Conservation (phyloP, 2,329 filamentous ascomycete species). For the Colletotrichum magnum region DNA sequence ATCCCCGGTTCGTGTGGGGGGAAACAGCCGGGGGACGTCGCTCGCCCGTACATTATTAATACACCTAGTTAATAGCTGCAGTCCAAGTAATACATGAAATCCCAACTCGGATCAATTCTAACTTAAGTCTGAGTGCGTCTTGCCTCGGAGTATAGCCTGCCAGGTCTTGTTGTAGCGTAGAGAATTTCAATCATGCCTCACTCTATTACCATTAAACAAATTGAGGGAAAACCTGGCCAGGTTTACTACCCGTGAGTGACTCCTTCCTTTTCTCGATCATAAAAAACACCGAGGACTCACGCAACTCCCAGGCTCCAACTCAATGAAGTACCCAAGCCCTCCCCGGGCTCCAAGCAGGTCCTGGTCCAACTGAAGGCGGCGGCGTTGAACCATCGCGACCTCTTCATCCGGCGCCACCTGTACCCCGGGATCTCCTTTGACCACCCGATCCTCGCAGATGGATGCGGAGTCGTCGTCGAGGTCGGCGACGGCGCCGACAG, state of each 20-base stretch:
- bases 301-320: constrained; percentile 65
- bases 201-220: constrained; percentile 75
- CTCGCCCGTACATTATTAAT: constrained; percentile 18
- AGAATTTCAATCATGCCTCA: constrained; percentile 59
- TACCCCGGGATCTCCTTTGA: constrained; percentile 89
- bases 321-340: constrained; percentile 73
- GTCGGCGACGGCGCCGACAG: constrained; percentile 65
- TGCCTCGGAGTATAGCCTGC: too few species aligned
- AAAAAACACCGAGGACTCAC: too few species aligned
- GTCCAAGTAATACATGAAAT: not conserved
- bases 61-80: not conserved
- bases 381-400: constrained; percentile 93
- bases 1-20: constrained; percentile 31
- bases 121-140: too few species aligned
- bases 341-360: constrained; percentile 76
- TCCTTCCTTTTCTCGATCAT: too few species aligned
- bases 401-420: constrained; percentile 92
- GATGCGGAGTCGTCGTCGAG: constrained; percentile 79
- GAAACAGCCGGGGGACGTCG: constrained; percentile 21
- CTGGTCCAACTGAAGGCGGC: constrained; percentile 83
- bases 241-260: constrained; percentile 83
- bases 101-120: not conserved
- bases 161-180: too few species aligned
- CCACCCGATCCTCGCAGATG: constrained; percentile 85
- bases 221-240: constrained; percentile 87